Evolutionary conservation across 345 rosid species (phyloP), one percentile per base, ranked within the genome.

Genomic region (Conringia planisiliqua): DNA sequence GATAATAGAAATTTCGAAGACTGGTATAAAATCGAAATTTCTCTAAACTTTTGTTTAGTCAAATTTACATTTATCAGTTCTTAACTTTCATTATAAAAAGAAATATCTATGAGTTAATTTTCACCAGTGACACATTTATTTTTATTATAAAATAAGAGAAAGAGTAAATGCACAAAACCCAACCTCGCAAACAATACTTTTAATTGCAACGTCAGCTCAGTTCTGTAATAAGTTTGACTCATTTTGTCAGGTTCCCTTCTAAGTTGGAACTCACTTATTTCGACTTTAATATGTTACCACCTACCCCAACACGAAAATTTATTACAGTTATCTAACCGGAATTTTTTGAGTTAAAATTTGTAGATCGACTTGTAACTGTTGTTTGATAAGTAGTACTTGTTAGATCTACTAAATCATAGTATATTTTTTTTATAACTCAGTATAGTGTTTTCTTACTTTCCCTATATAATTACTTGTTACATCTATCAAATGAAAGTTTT

Each of bases 81-180:
- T 56, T 22, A 14, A 5, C 2, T 3, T 0, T 29, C 13, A 30
- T 54, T 26, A 55, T 6, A 52, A 14, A 30, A 56, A 7, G 7
- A 56, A 30, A 30, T 7, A 56, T n/a, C 61, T 16, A 24, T 52
- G 38, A 24, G 62, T 68, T 67, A 24, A 52, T 14, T 14, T 54
- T 27, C 42, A 10, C 51, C 73, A 27, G 64, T 16, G 6, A 12
- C 5, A 54, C 5, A 27, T 27, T 3, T 27, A 27, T 27, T 3
- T 30, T 4, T 30, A 30, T 4, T 27, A 0, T 3, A 1, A 1
- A 2, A 64, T 16, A 9, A 58, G 35, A 14, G 11, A 12, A 18
- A 29, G 8, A 52, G 29, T 74, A 66, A 74, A 74, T 66, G 78
- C 72, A 57, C 60, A 74, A 30, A 66, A 66, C 72, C 72, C 61